Evolutionary conservation across 2,329 filamentous ascomycete species (phyloP), one percentile per base, ranked within the genome.

Genomic region (Fusarium pseudograminearum): DNA sequence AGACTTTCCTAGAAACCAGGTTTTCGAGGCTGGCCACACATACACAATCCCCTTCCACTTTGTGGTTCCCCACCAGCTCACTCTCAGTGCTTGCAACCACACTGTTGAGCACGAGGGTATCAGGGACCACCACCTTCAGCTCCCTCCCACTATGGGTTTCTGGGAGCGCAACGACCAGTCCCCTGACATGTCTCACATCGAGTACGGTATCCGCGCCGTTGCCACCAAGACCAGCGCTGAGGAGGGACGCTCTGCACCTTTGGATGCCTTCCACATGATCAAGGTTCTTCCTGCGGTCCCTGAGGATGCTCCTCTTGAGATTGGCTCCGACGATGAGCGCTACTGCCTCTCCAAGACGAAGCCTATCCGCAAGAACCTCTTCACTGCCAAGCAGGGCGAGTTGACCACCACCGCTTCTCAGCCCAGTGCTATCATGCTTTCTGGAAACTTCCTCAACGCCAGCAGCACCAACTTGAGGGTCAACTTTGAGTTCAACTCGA

Each of bases 31-130:
- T n/a, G 84, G 82, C 4, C 76, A 76, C 67, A 81, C 80, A 28
- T 86, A 87, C 76, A 81, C 73, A 16, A 76, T 89, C 26, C 86
- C 86, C n/a, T 87, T 89, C 79, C 78, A 86, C 78, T 89, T 89
- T 68, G 83, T 89, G 61, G 82, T 89, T 18, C 87, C 87, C n/a
- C 80, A 81, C 68, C 83, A 87, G 56, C 83, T 89, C 62, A 88
- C 86, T 20, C 79, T 88, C 51, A 83, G 82, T 61, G 85, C 86
- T 20, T 89, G 87, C 80, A 84, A 79, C 71, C 86, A 89, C 78
- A 70, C 76, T 30, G 80, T 83, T 56, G 77, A 80, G 41, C 80
- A 80, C 41, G 78, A 80, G n/a, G 78, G 78, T 47, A 79, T 89
- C 31, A 80, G 81, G 55, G 85, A 86, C 34, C 80, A 84, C 47